These are phyloP conservation scores for Tricholoma bakamatsutake DNA, from an alignment of 768 basidiomycete genomes.

Conservation along the genomic window DNA sequence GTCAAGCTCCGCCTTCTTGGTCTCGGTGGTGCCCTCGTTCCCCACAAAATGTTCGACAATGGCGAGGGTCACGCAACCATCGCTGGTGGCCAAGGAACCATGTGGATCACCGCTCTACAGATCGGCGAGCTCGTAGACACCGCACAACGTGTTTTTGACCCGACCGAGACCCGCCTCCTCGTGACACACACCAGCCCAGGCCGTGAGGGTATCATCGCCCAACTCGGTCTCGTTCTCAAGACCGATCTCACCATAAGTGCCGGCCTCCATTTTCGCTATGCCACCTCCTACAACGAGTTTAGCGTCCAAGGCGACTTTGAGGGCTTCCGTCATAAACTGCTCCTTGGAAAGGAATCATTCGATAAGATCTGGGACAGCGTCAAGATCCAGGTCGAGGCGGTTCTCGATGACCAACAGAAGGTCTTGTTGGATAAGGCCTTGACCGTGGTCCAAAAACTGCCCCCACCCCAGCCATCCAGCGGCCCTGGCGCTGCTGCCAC, in stretches of 20 bases:
- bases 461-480: constrained; percentile 42
- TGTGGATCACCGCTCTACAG: constrained; percentile 98
- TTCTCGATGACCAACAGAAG: constrained; percentile 88
- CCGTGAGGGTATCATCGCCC: constrained; percentile 86
- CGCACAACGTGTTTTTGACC: constrained; percentile 89
- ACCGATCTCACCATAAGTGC: constrained; percentile 93
- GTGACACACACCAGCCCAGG: constrained; percentile 91
- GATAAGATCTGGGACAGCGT: constrained; percentile 95
- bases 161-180: constrained; percentile 88
- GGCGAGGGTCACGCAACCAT: constrained; percentile 95
- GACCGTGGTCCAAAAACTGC: constrained; percentile 77
- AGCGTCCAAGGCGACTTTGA: constrained; percentile 88
- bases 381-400: constrained; percentile 83
- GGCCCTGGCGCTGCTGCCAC: constrained; percentile 45
- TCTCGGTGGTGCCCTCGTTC: constrained; percentile 90
- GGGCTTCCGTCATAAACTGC: constrained; percentile 76
- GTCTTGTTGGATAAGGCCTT: constrained; percentile 86
- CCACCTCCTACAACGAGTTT: constrained; percentile 95
- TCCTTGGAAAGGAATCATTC: constrained; percentile 73
- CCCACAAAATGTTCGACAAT: constrained; percentile 93
- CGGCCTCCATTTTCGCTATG: constrained; percentile 96
- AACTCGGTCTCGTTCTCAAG: constrained; percentile 86
- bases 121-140: constrained; percentile 98
- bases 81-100: constrained; percentile 95
- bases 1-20: constrained; percentile 93